These are phyloP conservation scores for Leccinum griseonigrum DNA, from an alignment of 1,284 basidiomycete species.

Conservation along the genomic window DNA sequence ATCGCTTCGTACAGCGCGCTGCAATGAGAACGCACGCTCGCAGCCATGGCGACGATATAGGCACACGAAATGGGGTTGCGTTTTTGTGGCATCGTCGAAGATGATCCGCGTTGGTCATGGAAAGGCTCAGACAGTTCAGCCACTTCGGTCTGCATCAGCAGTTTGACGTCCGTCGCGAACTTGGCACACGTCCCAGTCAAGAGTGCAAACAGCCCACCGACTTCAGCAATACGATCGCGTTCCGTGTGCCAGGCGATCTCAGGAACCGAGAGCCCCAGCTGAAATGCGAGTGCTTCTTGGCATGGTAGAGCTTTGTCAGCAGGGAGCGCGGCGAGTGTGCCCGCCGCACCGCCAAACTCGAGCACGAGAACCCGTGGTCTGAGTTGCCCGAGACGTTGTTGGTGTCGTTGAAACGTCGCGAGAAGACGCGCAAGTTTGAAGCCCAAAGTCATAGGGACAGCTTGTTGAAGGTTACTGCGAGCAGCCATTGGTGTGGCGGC, in stretches of 20 bases:
- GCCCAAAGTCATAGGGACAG: constrained; percentile 45
- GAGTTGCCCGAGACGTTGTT: constrained; percentile 36
- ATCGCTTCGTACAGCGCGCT: constrained; percentile 41
- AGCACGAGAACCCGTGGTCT: constrained; percentile 37
- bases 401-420: constrained; percentile 40
- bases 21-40: constrained; percentile 38
- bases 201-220: constrained; percentile 41
- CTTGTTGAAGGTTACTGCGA: constrained; percentile 45
- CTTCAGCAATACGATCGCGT: constrained; percentile 41
- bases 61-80: constrained; percentile 43
- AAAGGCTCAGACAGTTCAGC: constrained; percentile 43
- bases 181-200: constrained; percentile 43
- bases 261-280: constrained; percentile 35
- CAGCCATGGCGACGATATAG: constrained; percentile 41
- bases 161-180: constrained; percentile 42
- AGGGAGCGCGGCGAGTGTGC: constrained; percentile 42
- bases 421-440: constrained; percentile 45
- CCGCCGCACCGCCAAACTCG: constrained; percentile 43
- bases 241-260: constrained; percentile 48
- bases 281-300: constrained; percentile 36
- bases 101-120: constrained; percentile 40
- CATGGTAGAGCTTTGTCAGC: constrained; percentile 37
- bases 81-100: constrained; percentile 48
- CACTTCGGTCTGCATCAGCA: constrained; percentile 46
- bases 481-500: constrained; percentile 42